Evolutionary conservation across 192 early-diverging fungal species (phyloP).

Genomic region (Dissophora ornata): DNA sequence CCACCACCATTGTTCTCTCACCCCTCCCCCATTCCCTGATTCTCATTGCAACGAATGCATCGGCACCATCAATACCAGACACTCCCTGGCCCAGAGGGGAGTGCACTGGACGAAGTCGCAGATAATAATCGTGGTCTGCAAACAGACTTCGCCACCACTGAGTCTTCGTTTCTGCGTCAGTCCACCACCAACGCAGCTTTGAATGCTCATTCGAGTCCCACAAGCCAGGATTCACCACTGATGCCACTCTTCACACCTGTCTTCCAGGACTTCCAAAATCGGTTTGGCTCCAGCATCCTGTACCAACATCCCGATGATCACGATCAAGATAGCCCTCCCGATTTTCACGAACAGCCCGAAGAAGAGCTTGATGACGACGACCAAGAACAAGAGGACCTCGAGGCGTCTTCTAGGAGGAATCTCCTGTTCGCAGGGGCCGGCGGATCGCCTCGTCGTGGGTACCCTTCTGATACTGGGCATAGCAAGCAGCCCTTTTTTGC

Average conservation of each 20-base stretch:
- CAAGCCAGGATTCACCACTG: conserved; percentile 21
- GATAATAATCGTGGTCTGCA: neutral
- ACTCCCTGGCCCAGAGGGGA: neutral
- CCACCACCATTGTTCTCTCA: conserved; percentile 1
- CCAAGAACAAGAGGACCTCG: conserved; percentile 22
- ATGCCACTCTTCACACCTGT: conserved; percentile 54
- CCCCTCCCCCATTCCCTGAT: neutral
- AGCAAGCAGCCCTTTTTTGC: conserved; percentile 11
- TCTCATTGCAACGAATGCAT: conserved; percentile 11
- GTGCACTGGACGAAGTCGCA: neutral
- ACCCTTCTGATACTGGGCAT: neutral
- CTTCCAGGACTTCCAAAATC: conserved; percentile 44
- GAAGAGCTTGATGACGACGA: conserved; percentile 7
- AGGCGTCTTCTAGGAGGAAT: conserved; percentile 14
- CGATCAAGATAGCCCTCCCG: neutral
- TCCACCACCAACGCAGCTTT: neutral
- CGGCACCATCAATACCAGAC: conserved; percentile 16
- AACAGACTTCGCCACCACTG: neutral
- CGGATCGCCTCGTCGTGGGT: neutral
- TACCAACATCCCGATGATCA: conserved; percentile 4
- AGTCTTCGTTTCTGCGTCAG: conserved; percentile 25
- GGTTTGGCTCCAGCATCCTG: conserved; percentile 34
- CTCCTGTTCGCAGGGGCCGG: conserved; percentile 10
- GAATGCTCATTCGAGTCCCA: conserved; percentile 7
- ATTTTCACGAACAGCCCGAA: conserved; percentile 12